Evolutionary conservation across 2,329 filamentous ascomycete genomes (phyloP), one percentile per base, ranked within the genome.

Genomic region (Neophaeococcomyces mojaviensis): DNA sequence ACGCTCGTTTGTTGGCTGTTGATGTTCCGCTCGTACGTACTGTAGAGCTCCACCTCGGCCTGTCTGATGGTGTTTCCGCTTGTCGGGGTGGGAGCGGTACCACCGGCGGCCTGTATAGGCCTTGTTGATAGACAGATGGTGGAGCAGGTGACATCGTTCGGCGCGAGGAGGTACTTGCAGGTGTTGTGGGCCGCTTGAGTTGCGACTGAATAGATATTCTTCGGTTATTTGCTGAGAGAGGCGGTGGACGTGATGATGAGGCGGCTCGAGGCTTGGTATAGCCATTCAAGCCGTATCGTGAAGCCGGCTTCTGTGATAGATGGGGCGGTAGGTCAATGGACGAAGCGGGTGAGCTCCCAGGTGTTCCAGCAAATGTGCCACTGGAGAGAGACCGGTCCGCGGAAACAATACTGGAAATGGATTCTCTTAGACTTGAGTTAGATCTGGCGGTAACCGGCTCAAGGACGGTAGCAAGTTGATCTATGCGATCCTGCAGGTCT

Each of bases 331-430:
- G 62, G 39, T 83, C 64, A 16, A 84, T 69, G 16, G 81, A 84
- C 13, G 80, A 84, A 20, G 81, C 79, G 20, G 82, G 82, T 3
- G 82, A 85, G 67, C 79, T 86, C 37, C 81, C 79, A 0, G 83
- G 83, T 0, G 83, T 86, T 28, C 83, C 87, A 37, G 81, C 67
- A 38, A 78, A 76, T 57, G 86, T 90, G 51, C 76, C 81, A 8
- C 78, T 68, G 2, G 82, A 77, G 2, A 86, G 88, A 43, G 79
- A 77, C 16, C 55, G 52, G 59, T 94, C 88, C 55, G 86, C 86
- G 2, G 87, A 94, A 3, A 94, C 72, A 64, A 96, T 87, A 56
- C 86, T 96, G 0, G 89, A 96, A 47, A 97, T 84, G 0, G 90
- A 96, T 63, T 97, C 90, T 38, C 90, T 79, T 39, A 96, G 73